Percentiles rank a stretch among this genome's conserved stretches.
Evolutionary conservation across 1,284 basidiomycete genomes (phyloP).

Genomic region (Schizopora paradoxa): DNA sequence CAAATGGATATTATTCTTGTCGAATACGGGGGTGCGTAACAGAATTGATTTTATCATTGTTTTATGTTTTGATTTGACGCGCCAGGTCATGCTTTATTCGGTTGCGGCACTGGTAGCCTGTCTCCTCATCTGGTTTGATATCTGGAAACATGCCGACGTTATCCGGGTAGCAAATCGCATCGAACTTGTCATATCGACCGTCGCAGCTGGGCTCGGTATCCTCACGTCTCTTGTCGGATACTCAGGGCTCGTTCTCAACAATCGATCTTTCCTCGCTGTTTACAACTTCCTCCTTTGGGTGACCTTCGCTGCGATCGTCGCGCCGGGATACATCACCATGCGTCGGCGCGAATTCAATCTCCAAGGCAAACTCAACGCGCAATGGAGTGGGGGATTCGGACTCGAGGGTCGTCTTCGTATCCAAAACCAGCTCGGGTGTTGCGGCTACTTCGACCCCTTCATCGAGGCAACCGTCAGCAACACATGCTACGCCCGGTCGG

Average conservation of each 20-base stretch:
- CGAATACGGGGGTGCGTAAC: constrained; percentile 37
- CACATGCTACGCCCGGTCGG: constrained; percentile 58
- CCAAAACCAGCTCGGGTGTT: constrained; percentile 62
- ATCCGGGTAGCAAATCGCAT: constrained; percentile 38
- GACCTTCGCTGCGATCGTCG: constrained; percentile 54
- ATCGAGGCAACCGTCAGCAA: constrained; percentile 61
- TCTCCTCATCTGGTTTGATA: constrained; percentile 44
- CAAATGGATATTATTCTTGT: constrained; percentile 40
- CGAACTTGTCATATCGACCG: constrained; percentile 41
- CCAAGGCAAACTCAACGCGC: constrained; percentile 65
- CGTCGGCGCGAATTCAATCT: constrained; percentile 61
- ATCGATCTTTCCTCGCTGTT: constrained; percentile 42
- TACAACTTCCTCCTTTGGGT: constrained; percentile 44
- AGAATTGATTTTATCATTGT: background rate
- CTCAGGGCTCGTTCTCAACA: constrained; percentile 45
- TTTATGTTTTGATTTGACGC: constrained; percentile 3
- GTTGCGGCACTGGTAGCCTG: constrained; percentile 35
- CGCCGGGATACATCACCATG: constrained; percentile 69
- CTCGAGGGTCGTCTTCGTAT: constrained; percentile 49
- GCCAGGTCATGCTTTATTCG: constrained; percentile 37
- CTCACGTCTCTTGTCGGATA: constrained; percentile 42
- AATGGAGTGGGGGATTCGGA: constrained; percentile 59
- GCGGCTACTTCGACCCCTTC: constrained; percentile 66
- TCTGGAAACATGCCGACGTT: constrained; percentile 40
- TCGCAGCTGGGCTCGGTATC: constrained; percentile 33